Evolutionary conservation across 345 rosid genomes (phyloP).

Genomic region (Camelina laxa): DNA sequence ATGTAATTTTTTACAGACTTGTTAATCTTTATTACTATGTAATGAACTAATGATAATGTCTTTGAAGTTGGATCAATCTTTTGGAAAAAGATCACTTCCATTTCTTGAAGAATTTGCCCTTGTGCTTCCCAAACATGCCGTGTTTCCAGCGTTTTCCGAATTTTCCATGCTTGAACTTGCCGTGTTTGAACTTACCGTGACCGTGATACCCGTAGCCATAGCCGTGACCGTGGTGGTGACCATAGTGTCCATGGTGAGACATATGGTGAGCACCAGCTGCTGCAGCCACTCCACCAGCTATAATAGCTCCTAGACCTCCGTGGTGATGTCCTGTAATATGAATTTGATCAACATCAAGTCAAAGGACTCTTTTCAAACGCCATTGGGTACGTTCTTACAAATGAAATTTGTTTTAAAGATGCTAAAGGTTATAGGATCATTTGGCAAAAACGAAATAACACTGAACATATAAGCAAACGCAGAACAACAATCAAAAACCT

Average conservation of each 20-base stretch:
- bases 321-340: slow-evolving; percentile 39
- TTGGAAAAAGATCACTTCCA: slow-evolving; percentile 52
- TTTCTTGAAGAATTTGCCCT: slow-evolving; percentile 57
- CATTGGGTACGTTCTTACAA: not conserved
- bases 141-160: slow-evolving; percentile 71
- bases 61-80: slow-evolving; percentile 22
- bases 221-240: slow-evolving; percentile 46
- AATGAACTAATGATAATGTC: not conserved
- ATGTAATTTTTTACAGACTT: slow-evolving; percentile 2
- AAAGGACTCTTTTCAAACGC: not conserved
- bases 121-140: slow-evolving; percentile 73
- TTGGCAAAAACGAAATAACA: not conserved
- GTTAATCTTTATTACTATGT: not conserved
- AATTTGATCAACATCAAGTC: slow-evolving; percentile 10
- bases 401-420: slow-evolving; percentile 1
- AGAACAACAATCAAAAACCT: not conserved
- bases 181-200: slow-evolving; percentile 79
- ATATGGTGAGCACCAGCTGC: slow-evolving; percentile 75
- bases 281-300: slow-evolving; percentile 78
- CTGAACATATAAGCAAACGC: not conserved
- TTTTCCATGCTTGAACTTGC: slow-evolving; percentile 72
- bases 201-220: slow-evolving; percentile 46
- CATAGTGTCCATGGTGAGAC: slow-evolving; percentile 58
- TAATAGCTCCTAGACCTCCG: slow-evolving; percentile 60
- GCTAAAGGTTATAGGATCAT: slow-evolving; percentile 10